Conservation (phyloP, 2,329 filamentous ascomycete species). For the Talaromyces sp. region DNA sequence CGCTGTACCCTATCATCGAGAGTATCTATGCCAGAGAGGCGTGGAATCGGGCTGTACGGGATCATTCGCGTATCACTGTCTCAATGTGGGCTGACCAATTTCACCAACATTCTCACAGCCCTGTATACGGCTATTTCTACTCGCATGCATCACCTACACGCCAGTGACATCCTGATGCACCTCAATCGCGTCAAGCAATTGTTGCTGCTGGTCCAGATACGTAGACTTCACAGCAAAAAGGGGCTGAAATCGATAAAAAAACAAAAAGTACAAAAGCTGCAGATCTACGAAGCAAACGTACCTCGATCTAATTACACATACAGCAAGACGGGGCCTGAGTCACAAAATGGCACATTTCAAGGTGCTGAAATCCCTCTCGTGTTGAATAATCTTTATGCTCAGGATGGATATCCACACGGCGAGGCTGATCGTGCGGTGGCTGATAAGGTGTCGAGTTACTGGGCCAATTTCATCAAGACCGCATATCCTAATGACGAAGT, state of each 20-base stretch:
- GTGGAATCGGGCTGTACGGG: conserved; percentile 24
- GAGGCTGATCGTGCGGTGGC: conserved; percentile 24
- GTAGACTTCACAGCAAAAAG: neutral
- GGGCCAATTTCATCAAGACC: conserved; percentile 31
- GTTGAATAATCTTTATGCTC: conserved; percentile 28
- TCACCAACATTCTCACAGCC: conserved; percentile 17
- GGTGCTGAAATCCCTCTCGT: conserved; percentile 30
- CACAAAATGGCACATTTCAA: conserved; percentile 26
- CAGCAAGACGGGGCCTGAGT: conserved; percentile 33
- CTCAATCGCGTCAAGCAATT: neutral
- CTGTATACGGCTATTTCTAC: conserved; percentile 29
- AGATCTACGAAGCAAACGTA: neutral
- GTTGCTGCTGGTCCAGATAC: neutral
- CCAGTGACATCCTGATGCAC: neutral
- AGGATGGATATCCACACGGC: conserved; percentile 24
- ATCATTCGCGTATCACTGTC: conserved; percentile 27
- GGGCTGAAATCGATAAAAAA: neutral
- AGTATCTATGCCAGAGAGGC: conserved; percentile 18
- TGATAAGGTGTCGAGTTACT: conserved; percentile 28
- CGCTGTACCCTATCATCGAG: conserved; percentile 20
- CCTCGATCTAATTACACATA: conserved; percentile 38
- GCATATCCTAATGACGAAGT: conserved; percentile 26
- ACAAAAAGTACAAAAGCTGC: neutral
- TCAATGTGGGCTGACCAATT: conserved; percentile 25
- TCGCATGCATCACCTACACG: conserved; percentile 26